phyloP scores from a whole-genome alignment of 148 eudicot species.

The Chenopodium quinoa region DNA sequence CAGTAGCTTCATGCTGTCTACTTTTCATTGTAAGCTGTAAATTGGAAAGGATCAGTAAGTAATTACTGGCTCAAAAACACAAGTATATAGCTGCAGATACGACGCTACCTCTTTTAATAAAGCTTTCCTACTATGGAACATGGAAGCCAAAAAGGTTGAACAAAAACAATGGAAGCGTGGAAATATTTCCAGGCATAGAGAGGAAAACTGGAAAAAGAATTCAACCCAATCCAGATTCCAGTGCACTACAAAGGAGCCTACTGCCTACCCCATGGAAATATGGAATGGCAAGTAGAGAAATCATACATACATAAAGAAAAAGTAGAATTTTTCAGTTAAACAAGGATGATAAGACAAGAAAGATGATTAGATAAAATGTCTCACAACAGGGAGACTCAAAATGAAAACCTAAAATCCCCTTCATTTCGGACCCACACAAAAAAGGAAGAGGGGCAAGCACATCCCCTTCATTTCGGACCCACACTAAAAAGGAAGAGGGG shows the following conservation, averaged over 20 bases:
- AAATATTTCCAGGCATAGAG: background rate
- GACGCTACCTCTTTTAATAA: background rate
- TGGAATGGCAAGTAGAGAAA: background rate
- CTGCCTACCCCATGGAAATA: background rate
- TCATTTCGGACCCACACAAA: background rate
- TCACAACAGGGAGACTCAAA: background rate
- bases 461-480: background rate
- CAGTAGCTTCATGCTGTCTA: conserved; percentile 39
- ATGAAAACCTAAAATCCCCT: background rate
- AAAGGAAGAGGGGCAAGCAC: background rate
- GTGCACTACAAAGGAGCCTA: background rate
- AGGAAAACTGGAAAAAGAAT: too few relatives aligned
- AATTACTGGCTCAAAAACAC: background rate
- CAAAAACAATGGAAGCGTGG: background rate
- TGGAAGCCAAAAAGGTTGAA: background rate
- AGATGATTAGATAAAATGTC: background rate
- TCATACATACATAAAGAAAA: background rate
- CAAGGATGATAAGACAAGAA: background rate
- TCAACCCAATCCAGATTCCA: too few relatives aligned
- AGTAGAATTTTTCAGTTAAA: background rate
- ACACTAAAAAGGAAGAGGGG: background rate
- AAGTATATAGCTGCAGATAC: background rate
- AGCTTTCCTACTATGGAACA: background rate
- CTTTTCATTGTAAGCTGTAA: conserved; percentile 39
- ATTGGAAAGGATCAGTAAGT: conserved; percentile 12